phyloP scores from a whole-genome alignment of 768 basidiomycete species.

The Fibroporia radiculosa region DNA sequence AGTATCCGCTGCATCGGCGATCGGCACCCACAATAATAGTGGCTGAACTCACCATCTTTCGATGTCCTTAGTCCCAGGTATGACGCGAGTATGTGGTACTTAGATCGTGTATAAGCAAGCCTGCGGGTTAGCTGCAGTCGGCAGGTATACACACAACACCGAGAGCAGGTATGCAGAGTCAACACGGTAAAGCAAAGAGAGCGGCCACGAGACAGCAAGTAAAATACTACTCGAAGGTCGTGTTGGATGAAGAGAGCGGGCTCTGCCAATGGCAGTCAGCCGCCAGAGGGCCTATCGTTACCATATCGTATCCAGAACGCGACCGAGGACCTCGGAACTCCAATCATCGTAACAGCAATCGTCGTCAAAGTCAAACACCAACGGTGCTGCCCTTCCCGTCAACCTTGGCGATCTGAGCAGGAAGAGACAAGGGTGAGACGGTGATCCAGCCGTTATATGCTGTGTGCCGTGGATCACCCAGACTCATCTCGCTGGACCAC shows the following conservation, averaged over 20 bases:
- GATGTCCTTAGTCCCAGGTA: background rate
- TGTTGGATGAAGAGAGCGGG: background rate
- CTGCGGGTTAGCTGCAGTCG: too few relatives aligned
- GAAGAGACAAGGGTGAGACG: too few relatives aligned
- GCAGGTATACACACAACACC: too few relatives aligned
- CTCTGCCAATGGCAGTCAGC: constrained; percentile 1
- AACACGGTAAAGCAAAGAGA: too few relatives aligned
- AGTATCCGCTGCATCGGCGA: background rate
- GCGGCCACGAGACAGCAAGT: too few relatives aligned
- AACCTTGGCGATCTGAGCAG: too few relatives aligned
- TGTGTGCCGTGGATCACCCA: background rate
- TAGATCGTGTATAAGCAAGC: too few relatives aligned
- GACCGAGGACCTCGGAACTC: background rate
- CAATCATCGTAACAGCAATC: background rate
- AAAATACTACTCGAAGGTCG: background rate
- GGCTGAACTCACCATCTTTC: constrained; percentile 1
- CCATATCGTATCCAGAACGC: constrained; percentile 1
- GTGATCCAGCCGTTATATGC: background rate
- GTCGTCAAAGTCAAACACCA: background rate
- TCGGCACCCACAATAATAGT: background rate
- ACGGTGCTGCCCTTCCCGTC: too few relatives aligned
- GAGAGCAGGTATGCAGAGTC: too few relatives aligned
- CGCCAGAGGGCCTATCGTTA: constrained; percentile 2
- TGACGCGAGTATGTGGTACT: background rate
- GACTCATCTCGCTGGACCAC: too few relatives aligned